Evolutionary conservation across 2,329 filamentous ascomycete genomes (phyloP).

Genomic region (Fusarium albosuccineum): DNA sequence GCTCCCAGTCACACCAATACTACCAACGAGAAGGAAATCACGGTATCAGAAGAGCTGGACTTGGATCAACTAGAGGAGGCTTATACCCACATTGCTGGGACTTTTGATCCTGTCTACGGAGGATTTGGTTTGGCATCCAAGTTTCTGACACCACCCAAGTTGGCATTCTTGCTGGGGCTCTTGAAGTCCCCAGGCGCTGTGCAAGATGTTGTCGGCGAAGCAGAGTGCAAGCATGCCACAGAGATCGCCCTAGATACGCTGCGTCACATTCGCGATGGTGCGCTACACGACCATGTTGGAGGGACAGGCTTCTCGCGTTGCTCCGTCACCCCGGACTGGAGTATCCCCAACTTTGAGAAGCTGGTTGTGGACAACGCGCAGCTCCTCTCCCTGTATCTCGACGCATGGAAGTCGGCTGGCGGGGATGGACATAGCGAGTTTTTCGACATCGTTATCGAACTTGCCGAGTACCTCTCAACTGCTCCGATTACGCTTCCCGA

Average conservation of each 20-base stretch:
- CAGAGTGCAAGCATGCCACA: conserved; percentile 79
- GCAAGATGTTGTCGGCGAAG: conserved; percentile 86
- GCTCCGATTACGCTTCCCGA: conserved; percentile 73
- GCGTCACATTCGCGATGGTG: conserved; percentile 74
- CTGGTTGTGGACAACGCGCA: conserved; percentile 95
- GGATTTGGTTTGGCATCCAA: conserved; percentile 89
- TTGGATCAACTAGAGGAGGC: conserved; percentile 93
- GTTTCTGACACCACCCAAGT: conserved; percentile 88
- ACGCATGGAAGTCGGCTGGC: conserved; percentile 78
- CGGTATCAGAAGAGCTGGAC: conserved; percentile 78
- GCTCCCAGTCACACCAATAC: conserved; percentile 45
- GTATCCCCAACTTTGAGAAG: conserved; percentile 96
- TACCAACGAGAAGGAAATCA: conserved; percentile 38
- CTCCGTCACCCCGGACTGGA: conserved; percentile 93
- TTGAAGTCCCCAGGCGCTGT: conserved; percentile 79
- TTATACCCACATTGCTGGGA: conserved; percentile 80
- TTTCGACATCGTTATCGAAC: conserved; percentile 81
- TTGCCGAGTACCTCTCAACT: conserved; percentile 87
- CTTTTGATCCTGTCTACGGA: conserved; percentile 83
- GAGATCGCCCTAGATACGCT: conserved; percentile 87
- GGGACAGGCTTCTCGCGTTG: conserved; percentile 75
- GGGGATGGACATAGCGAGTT: conserved; percentile 74
- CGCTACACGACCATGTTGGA: conserved; percentile 68
- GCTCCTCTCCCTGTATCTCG: conserved; percentile 84
- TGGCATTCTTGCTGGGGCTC: conserved; percentile 84